These are phyloP conservation scores for Rhizophagus sp. DNA, from an alignment of 192 early-diverging fungal species.

Conservation along the genomic window DNA sequence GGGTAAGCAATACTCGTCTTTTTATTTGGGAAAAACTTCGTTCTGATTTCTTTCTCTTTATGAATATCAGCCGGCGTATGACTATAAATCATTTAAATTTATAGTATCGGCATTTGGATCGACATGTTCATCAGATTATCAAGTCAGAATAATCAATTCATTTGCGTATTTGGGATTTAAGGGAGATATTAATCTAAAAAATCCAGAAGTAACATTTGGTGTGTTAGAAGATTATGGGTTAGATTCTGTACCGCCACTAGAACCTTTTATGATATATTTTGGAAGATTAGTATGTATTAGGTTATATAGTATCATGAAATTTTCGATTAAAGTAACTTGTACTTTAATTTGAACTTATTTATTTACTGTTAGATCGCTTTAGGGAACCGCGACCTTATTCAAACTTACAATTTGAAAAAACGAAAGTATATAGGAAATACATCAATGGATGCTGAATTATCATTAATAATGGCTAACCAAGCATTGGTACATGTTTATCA, in stretches of 20 bases:
- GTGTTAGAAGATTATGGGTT: slow-evolving; percentile 79
- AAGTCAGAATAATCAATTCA: slow-evolving; percentile 77
- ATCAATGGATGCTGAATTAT: slow-evolving; percentile 97
- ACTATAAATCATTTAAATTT: slow-evolving; percentile 70
- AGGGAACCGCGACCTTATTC: slow-evolving; percentile 71
- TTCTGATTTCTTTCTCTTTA: neutral
- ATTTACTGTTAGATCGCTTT: slow-evolving; percentile 49
- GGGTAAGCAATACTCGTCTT: slow-evolving; percentile 37
- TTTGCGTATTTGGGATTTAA: slow-evolving; percentile 85
- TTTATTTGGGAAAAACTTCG: neutral
- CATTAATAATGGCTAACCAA: slow-evolving; percentile 95
- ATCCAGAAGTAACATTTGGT: slow-evolving; percentile 72
- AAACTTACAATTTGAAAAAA: slow-evolving; percentile 94
- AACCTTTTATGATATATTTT: slow-evolving; percentile 60
- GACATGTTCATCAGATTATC: slow-evolving; percentile 70
- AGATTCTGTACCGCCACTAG: slow-evolving; percentile 38
- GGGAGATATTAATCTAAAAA: slow-evolving; percentile 83
- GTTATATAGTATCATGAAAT: neutral
- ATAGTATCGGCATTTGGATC: slow-evolving; percentile 73
- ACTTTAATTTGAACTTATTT: neutral
- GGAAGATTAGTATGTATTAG: slow-evolving; percentile 56
- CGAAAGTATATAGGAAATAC: slow-evolving; percentile 94
- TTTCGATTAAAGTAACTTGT: neutral
- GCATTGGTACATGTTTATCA: slow-evolving; percentile 62
- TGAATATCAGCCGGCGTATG: neutral